Evolutionary conservation across 768 basidiomycete genomes (phyloP).

Genomic region (Cystobasidiopsis lactophilus): DNA sequence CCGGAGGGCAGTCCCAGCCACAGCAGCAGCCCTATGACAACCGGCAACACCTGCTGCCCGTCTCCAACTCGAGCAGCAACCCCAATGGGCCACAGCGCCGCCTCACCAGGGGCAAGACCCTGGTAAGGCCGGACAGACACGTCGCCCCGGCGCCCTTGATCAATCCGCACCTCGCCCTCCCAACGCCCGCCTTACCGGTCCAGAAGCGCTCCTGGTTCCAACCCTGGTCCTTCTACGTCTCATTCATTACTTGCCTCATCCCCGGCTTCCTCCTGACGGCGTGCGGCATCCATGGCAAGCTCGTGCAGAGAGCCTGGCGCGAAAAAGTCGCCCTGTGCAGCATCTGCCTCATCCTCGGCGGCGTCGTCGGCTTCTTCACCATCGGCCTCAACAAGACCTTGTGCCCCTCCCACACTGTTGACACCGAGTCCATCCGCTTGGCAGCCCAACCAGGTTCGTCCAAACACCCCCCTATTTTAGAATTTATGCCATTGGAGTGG

Average conservation of each 20-base stretch:
- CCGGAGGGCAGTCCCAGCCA: no score
- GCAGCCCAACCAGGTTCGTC: slow-evolving; percentile 29
- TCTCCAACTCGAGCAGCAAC: not conserved
- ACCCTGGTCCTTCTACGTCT: slow-evolving; percentile 63
- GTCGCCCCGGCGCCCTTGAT: slow-evolving; percentile 88
- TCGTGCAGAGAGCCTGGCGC: slow-evolving; percentile 74
- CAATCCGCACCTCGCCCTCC: slow-evolving; percentile 38
- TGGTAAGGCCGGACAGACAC: slow-evolving; percentile 83
- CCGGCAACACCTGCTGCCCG: not conserved
- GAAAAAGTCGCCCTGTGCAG: slow-evolving; percentile 89
- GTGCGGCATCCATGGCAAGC: slow-evolving; percentile 55
- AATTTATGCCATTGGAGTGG: no score
- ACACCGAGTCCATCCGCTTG: slow-evolving; percentile 31
- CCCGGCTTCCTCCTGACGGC: slow-evolving; percentile 51
- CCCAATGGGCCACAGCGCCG: slow-evolving; percentile 1
- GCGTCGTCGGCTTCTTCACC: slow-evolving; percentile 65
- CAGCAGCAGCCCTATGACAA: not conserved
- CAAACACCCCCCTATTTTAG: no score
- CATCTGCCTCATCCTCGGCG: slow-evolving; percentile 58
- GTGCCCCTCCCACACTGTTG: slow-evolving; percentile 41
- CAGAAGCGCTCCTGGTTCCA: slow-evolving; percentile 19
- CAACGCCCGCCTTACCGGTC: slow-evolving; percentile 16
- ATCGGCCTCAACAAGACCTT: slow-evolving; percentile 83
- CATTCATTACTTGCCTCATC: slow-evolving; percentile 72
- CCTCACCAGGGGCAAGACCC: slow-evolving; percentile 40